Evolutionary conservation across 208 protist genomes (phyloP), one percentile per base, ranked within the genome.

Genomic region (Perkinsela sp.): DNA sequence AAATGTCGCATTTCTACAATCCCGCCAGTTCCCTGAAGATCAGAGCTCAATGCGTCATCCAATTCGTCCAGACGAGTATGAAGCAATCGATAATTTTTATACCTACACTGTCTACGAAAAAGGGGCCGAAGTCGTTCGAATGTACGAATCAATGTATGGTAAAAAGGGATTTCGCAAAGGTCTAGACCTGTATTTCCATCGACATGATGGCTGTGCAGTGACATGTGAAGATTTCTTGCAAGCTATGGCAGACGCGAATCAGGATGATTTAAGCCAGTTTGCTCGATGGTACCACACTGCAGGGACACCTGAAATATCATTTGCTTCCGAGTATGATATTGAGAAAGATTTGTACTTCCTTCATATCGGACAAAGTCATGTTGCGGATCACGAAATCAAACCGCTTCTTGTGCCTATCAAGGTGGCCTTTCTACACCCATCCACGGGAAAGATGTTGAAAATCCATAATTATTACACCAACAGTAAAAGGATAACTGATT

Each of bases 81-180:
- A 76, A 2, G 73, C 71, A 29, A 75, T 80, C 32, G 68, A 79
- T 67, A 83, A 83, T 71, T 82, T 83, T 31, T 83, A 82, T 71
- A 80, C 77, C 0, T 29, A 66, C 15, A 80, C 77, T 6, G 74
- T 80, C 2, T 80, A 80, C 69, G 67, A 76, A 32, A 80, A 80
- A 68, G 77, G 75, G 1, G 75, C 77, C 29, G 78, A 81, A 67
- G 76, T 79, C 0, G 71, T 79, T 1, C 31, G 76, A 13, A 79
- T 79, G 76, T 32, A 73, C 2, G 29, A 75, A n/a, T 76, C 72
- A 15, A 29, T 79, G 28, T 28, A 74, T 29, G 74, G 74, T 1
- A 72, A 70, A 28, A 28, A 67, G 29, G 31, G 31, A 16, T 73
- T 74, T 29, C 31, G 30, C 2, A 30, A 29, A 40, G 68, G 71